Conservation (phyloP, 2,329 filamentous ascomycete genomes). For the Stemphylium lycopersici region DNA sequence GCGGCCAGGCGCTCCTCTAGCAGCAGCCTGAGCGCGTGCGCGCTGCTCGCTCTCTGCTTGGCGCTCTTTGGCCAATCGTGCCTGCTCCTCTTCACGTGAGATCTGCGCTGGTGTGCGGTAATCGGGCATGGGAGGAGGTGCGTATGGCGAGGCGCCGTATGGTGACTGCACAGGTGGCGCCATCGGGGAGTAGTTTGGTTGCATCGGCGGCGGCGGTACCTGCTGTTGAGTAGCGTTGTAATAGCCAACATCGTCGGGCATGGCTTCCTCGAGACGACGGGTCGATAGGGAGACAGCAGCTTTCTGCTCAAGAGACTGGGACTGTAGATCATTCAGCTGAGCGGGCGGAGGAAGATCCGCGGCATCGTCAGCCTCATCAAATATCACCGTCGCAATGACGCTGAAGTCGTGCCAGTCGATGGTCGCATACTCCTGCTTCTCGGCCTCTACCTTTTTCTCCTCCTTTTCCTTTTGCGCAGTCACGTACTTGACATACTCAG, state of each 20-base stretch:
- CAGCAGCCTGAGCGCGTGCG: constrained; percentile 79
- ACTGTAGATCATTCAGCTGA: constrained; percentile 88
- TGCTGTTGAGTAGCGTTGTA: constrained; percentile 46
- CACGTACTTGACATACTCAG: constrained; percentile 85
- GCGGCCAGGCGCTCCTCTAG: constrained; percentile 71
- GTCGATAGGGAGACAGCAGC: constrained; percentile 86
- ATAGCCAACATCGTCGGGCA: constrained; percentile 72
- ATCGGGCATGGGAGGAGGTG: constrained; percentile 31
- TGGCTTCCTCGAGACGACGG: constrained; percentile 90
- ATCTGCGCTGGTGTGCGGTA: constrained; percentile 41
- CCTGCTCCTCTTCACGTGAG: constrained; percentile 49
- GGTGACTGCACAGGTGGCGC: constrained; percentile 38
- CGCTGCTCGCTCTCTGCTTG: constrained; percentile 63
- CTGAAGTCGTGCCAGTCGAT: constrained; percentile 99
- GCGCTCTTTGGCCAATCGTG: constrained; percentile 46
- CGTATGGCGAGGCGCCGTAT: constrained; percentile 30
- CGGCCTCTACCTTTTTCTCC: constrained; percentile 84
- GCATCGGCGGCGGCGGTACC: constrained; percentile 35
- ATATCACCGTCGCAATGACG: constrained; percentile 92
- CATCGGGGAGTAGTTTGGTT: constrained; percentile 36
- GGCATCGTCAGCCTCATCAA: constrained; percentile 86
- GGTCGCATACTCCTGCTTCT: constrained; percentile 76
- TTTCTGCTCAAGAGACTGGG: constrained; percentile 92
- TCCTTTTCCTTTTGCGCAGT: constrained; percentile 86
- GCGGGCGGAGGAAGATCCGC: constrained; percentile 87